phyloP scores from a whole-genome alignment of 164 flowering plant genomes.

The Platanus orientalis region DNA sequence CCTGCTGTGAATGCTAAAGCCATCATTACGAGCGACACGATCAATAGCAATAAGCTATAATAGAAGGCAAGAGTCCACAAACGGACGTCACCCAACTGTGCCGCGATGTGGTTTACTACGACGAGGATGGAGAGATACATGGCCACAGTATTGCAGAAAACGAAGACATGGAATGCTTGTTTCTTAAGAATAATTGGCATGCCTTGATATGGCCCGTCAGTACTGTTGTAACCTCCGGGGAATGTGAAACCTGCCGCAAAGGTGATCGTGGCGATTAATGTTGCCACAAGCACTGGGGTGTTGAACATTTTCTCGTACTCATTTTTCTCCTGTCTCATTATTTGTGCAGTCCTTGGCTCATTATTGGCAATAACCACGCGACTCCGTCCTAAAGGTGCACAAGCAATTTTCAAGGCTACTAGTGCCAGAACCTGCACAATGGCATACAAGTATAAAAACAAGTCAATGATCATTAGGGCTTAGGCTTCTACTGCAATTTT shows the following conservation, averaged over 20 bases:
- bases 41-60: constrained; percentile 2
- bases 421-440: constrained; percentile 8
- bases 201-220: not conserved
- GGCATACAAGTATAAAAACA: too few relatives aligned
- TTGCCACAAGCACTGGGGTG: constrained; percentile 10
- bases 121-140: constrained; percentile 11
- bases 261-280: constrained; percentile 13
- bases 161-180: not conserved
- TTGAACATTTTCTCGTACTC: not conserved
- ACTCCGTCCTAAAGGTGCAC: constrained; percentile 6
- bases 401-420: constrained; percentile 4
- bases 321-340: not conserved
- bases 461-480: too few relatives aligned
- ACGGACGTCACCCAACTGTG: constrained; percentile 9
- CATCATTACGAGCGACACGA: constrained; percentile 13
- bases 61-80: constrained; percentile 2
- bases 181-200: constrained; percentile 4
- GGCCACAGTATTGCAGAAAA: constrained; percentile 13
- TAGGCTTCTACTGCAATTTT: too few relatives aligned
- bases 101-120: constrained; percentile 11
- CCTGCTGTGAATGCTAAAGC: constrained; percentile 14
- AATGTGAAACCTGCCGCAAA: constrained; percentile 19
- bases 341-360: too few relatives aligned
- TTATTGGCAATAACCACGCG: not conserved
- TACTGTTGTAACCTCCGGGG: constrained; percentile 15